Evolutionary conservation across 164 flowering plant genomes (phyloP), one percentile per base, ranked within the genome.

Genomic region (Platanus orientalis): DNA sequence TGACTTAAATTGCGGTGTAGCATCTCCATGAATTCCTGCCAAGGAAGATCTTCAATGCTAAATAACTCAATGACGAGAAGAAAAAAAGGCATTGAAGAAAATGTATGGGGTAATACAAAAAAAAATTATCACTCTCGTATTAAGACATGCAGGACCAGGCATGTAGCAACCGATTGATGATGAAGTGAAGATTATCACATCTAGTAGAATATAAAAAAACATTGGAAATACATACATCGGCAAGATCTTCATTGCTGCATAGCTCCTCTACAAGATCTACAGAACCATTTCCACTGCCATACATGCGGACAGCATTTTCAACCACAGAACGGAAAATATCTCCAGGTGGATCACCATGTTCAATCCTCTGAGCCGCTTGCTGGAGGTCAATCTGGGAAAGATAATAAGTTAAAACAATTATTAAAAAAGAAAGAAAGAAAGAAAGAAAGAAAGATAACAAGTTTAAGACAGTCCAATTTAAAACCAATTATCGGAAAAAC

Each of bases 1-100:
- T 58, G 69, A 6, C 54, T 28, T n/a, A 89, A 17, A 53, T 79
- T 84, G 32, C 67, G 78, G 39, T 49, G 59, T 23, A 92, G 74
- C 79, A 86, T 74, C 65, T 80, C 79, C 73, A 78, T 58, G 54
- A 82, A 92, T 66, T 82, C 89, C 97, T 90, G 83, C 74, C 71
- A 50, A 36, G 39, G 27, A 27, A 64, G 23, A 20, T 28, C 2
- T 27, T 10, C 9, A 17, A 17, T 27, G 14, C 13, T 19, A 24
- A 51, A 26, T 25, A 42, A 39, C 12, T 39, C 13, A 9, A 39
- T 39, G 48, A 48, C 14, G 6, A 45, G 52, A 17, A 39, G 6
- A 45, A 36, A 17, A 39, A 20, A 23, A 3, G n/a, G 17, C 30
- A 17, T 29, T 21, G 36, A 30, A 11, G 17, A 54, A 1, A 27